These are phyloP conservation scores for Botrytis hyacinthi DNA, from an alignment of 2,329 filamentous ascomycete species.

Conservation along the genomic window DNA sequence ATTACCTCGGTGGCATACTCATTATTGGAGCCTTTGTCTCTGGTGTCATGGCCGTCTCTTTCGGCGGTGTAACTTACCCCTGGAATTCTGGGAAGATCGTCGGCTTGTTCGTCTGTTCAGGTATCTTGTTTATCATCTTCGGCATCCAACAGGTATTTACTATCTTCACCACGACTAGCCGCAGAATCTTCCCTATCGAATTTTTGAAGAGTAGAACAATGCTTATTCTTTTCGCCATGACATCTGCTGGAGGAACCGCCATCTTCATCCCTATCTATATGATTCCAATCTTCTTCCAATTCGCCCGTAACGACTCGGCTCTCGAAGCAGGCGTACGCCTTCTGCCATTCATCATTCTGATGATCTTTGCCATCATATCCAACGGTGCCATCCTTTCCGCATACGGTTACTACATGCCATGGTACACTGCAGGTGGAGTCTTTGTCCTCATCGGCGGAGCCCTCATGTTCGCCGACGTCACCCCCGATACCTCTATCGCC, in stretches of 20 bases:
- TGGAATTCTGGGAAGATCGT: slow-evolving; percentile 36
- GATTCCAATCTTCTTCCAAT: slow-evolving; percentile 52
- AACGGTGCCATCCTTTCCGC: slow-evolving; percentile 39
- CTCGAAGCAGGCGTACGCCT: slow-evolving; percentile 45
- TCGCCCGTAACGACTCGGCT: slow-evolving; percentile 48
- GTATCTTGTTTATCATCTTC: slow-evolving; percentile 38
- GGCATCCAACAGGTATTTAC: slow-evolving; percentile 33
- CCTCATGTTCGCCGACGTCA: slow-evolving; percentile 37
- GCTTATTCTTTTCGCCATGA: slow-evolving; percentile 40
- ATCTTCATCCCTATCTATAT: slow-evolving; percentile 43
- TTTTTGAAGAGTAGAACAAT: slow-evolving; percentile 42
- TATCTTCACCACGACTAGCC: slow-evolving; percentile 32
- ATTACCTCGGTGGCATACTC: slow-evolving; percentile 34
- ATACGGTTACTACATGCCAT: slow-evolving; percentile 43
- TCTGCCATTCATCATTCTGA: slow-evolving; percentile 40
- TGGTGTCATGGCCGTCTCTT: slow-evolving; percentile 40
- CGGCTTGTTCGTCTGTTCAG: slow-evolving; percentile 45
- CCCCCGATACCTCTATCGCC: slow-evolving; percentile 30
- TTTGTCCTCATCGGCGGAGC: slow-evolving; percentile 37
- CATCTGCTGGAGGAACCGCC: slow-evolving; percentile 38
- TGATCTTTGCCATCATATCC: slow-evolving; percentile 40
- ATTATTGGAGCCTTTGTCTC: slow-evolving; percentile 39
- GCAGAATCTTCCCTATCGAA: slow-evolving; percentile 36
- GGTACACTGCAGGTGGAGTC: slow-evolving; percentile 40
- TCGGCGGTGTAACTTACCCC: slow-evolving; percentile 37